Evolutionary conservation across 768 basidiomycete genomes (phyloP).

Genomic region (Lactarius deliciosus): DNA sequence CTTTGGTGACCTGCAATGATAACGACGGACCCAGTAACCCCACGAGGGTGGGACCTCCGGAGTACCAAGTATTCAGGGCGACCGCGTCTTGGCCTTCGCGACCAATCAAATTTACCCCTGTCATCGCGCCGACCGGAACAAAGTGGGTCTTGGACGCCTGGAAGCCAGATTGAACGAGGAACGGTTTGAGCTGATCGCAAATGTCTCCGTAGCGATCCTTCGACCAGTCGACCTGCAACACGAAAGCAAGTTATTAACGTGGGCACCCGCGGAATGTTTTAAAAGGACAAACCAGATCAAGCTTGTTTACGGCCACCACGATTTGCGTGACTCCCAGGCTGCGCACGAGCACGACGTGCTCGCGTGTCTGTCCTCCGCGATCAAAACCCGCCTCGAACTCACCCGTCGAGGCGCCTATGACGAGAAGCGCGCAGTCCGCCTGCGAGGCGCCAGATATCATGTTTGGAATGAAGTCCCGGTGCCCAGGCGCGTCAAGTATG

Average conservation of each 20-base stretch:
- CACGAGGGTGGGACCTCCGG: constrained; percentile 80
- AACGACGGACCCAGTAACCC: constrained; percentile 67
- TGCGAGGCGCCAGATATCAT: constrained; percentile 99
- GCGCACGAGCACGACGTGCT: constrained; percentile 88
- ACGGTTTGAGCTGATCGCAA: constrained; percentile 65
- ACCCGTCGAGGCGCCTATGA: constrained; percentile 85
- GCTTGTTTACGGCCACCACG: constrained; percentile 91
- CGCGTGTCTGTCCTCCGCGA: constrained; percentile 90
- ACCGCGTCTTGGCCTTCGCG: constrained; percentile 48
- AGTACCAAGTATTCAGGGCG: constrained; percentile 71
- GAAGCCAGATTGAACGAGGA: constrained; percentile 88
- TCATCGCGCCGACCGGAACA: constrained; percentile 87
- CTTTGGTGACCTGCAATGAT: not conserved
- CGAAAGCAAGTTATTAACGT: not conserved
- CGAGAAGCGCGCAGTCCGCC: constrained; percentile 91
- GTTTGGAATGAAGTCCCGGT: constrained; percentile 97
- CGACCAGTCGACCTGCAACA: constrained; percentile 79
- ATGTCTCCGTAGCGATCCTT: constrained; percentile 85
- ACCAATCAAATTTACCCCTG: constrained; percentile 77
- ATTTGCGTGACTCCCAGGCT: constrained; percentile 91
- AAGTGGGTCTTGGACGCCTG: constrained; percentile 74
- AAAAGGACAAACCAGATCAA: constrained; percentile 69
- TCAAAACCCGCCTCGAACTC: constrained; percentile 98
- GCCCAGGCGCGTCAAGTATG: constrained; percentile 96
- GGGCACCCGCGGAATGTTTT: not conserved